A percentile compares a stretch with the other conserved stretches of the same genome.
These are phyloP conservation scores for Globisporangium canariense DNA, from an alignment of 352 stramenopile species.

Conservation along the genomic window DNA sequence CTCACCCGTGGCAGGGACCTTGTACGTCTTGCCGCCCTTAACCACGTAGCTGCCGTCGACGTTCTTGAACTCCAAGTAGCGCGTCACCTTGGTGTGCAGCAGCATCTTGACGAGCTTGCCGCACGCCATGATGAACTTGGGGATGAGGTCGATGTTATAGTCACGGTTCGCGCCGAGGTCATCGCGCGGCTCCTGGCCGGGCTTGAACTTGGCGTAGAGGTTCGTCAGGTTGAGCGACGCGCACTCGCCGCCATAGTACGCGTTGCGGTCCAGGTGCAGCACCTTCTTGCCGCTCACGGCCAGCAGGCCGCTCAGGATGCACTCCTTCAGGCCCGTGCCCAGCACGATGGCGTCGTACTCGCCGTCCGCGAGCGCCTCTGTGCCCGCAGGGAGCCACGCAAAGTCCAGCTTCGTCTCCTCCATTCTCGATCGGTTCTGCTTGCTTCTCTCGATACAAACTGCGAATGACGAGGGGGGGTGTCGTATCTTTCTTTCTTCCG, in stretches of 20 bases:
- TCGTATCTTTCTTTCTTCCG: constrained; percentile 8
- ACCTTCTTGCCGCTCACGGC: constrained; percentile 94
- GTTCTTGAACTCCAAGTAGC: constrained; percentile 99
- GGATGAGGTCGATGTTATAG: constrained; percentile 99
- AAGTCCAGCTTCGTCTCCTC: constrained; percentile 84
- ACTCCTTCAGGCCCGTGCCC: constrained; percentile 99
- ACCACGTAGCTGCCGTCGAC: constrained; percentile 99
- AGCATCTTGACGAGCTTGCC: constrained; percentile 99
- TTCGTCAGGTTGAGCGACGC: constrained; percentile 98
- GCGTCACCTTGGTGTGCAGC: constrained; percentile 96
- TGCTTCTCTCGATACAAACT: neutral
- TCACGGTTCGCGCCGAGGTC: constrained; percentile 95
- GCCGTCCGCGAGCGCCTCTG: constrained; percentile 96
- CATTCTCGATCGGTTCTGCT: constrained; percentile 4
- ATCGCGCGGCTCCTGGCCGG: constrained; percentile 48
- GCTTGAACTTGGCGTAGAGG: constrained; percentile 95
- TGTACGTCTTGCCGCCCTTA: constrained; percentile 95
- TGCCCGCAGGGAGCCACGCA: constrained; percentile 93
- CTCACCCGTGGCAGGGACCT: constrained; percentile 96
- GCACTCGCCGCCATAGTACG: constrained; percentile 98
- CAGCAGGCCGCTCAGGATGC: constrained; percentile 96
- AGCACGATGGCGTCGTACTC: constrained; percentile 99
- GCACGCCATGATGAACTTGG: constrained; percentile 99
- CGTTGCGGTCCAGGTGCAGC: constrained; percentile 96
- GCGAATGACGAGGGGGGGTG: too few relatives aligned